Evolutionary conservation across 441 rosid species (phyloP).

Genomic region (Daphne laureola): DNA sequence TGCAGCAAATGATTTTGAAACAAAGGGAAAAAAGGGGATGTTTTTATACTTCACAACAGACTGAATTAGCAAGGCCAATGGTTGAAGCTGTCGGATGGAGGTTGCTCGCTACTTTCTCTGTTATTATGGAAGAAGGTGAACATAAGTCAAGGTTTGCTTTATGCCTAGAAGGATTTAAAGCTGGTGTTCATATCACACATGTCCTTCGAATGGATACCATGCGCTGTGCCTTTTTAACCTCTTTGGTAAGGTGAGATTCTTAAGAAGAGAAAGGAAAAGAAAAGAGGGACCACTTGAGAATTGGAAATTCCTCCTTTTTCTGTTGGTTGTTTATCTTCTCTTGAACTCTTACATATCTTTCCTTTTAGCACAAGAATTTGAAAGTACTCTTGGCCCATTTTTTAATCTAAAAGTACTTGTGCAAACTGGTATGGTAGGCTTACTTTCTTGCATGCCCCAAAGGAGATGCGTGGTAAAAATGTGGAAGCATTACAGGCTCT

Average conservation of each 20-base stretch:
- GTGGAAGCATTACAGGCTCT: constrained; percentile 94
- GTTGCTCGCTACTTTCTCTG: constrained; percentile 95
- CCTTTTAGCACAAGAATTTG: constrained; percentile 3
- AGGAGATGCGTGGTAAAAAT: constrained; percentile 95
- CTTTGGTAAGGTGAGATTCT: constrained; percentile 75
- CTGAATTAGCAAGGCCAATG: constrained; percentile 91
- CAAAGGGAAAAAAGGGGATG: constrained; percentile 87
- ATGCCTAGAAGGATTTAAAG: constrained; percentile 99
- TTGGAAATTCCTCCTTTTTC: background rate
- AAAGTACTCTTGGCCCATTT: constrained; percentile 4
- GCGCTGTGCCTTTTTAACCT: constrained; percentile 98
- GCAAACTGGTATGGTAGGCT: constrained; percentile 48
- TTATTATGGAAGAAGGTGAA: constrained; percentile 99
- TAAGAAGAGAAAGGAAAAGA: background rate
- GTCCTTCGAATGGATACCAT: constrained; percentile 99
- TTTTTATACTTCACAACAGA: constrained; percentile 69
- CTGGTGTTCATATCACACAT: constrained; percentile 88
- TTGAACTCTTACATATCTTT: background rate
- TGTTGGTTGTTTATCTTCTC: constrained; percentile 9
- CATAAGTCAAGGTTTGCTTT: constrained; percentile 83
- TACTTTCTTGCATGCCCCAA: constrained; percentile 99
- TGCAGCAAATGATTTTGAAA: constrained; percentile 87
- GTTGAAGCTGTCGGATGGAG: constrained; percentile 99
- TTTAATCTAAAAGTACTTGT: background rate
- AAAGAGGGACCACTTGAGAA: background rate